Evolutionary conservation across 169 alveolate species (phyloP).

Genomic region (Eimeria acervulina): DNA sequence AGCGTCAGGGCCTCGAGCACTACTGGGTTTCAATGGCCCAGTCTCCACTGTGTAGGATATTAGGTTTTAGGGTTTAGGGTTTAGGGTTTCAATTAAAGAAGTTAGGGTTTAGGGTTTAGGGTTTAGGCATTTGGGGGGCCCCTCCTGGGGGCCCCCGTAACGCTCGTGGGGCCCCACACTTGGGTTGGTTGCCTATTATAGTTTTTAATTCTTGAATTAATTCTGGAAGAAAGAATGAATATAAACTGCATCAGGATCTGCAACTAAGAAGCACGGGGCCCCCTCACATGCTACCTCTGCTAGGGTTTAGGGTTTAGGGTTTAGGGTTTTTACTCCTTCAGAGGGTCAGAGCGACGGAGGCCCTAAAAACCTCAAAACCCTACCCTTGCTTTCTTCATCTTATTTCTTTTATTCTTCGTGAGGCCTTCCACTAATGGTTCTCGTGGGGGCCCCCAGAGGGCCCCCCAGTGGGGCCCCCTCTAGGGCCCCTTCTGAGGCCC

Average conservation of each 20-base stretch:
- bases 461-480: not conserved
- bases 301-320: slow-evolving; percentile 12
- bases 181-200: too few relatives aligned
- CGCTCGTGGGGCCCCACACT: not conserved
- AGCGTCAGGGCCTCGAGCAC: not conserved
- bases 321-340: too few relatives aligned
- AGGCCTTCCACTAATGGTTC: not conserved
- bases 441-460: not conserved
- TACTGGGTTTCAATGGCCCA: too few relatives aligned
- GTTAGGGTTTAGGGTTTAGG: not conserved
- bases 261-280: not conserved
- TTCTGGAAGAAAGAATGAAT: not conserved
- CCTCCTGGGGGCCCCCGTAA: not conserved
- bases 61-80: not conserved
- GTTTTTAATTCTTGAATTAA: not conserved
- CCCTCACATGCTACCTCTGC: too few relatives aligned
- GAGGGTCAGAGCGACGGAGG: too few relatives aligned
- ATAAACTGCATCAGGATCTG: too few relatives aligned
- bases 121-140: not conserved
- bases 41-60: not conserved
- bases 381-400: not conserved
- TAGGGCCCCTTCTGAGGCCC: not conserved
- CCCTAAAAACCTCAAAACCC: not conserved
- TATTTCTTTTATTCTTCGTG: not conserved
- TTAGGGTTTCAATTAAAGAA: not conserved